Percentiles rank a stretch among this genome's conserved stretches.
These are phyloP conservation scores for Xylogone sp. DNA, from an alignment of 2,329 filamentous ascomycete species.

Conservation along the genomic window DNA sequence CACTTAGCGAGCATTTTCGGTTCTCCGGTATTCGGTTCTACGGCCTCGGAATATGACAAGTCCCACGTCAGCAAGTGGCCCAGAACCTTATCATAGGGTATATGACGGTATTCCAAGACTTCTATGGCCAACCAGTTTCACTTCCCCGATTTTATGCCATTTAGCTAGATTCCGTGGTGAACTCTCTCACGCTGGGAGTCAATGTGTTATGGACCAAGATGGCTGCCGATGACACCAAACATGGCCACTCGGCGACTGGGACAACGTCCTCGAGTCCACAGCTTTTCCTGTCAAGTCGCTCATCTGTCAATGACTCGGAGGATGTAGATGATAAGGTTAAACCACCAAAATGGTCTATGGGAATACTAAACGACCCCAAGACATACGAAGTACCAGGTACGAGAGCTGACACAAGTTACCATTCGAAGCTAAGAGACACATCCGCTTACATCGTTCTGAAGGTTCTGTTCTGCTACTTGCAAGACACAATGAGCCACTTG, in stretches of 20 bases:
- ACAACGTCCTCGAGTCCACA: neutral
- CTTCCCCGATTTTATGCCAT: neutral
- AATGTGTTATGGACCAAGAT: neutral
- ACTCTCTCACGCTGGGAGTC: neutral
- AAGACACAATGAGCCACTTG: conserved; percentile 53
- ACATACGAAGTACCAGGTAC: conserved; percentile 86
- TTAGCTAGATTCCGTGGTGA: neutral
- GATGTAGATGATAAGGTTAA: conserved; percentile 11
- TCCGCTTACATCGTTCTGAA: conserved; percentile 19
- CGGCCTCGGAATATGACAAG: neutral
- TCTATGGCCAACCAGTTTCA: neutral
- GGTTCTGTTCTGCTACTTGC: conserved; percentile 57
- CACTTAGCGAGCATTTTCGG: neutral
- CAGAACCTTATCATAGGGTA: neutral
- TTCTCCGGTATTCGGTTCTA: neutral
- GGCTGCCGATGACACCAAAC: neutral
- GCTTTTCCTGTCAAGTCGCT: neutral
- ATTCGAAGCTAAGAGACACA: conserved; percentile 7
- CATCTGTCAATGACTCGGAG: conserved; percentile 6
- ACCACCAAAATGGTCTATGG: conserved; percentile 57
- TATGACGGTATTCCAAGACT: neutral
- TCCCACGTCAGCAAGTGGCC: neutral
- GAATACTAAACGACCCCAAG: conserved; percentile 75
- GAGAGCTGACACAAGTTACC: too few relatives aligned
- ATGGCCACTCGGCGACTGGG: neutral